Evolutionary conservation across 176 grass and related monocot genomes (phyloP).

Genomic region (Tuctoria greenei): DNA sequence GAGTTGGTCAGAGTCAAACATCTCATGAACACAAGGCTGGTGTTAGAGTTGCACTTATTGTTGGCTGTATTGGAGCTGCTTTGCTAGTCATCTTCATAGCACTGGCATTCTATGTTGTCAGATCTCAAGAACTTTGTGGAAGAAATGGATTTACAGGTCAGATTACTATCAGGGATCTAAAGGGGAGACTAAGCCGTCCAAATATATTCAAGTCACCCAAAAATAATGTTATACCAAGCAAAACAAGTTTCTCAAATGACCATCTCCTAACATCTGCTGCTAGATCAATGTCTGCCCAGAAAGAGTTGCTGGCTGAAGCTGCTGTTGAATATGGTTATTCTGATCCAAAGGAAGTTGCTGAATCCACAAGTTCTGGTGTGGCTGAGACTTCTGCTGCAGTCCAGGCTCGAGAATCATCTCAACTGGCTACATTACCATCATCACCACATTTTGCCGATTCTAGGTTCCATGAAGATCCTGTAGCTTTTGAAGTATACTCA

Average conservation of each 20-base stretch:
- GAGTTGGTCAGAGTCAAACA: constrained; percentile 24
- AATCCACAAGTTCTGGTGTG: constrained; percentile 42
- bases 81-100: constrained; percentile 71
- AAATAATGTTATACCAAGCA: constrained; percentile 70
- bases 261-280: constrained; percentile 66
- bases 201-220: constrained; percentile 62
- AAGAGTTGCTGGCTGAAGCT: constrained; percentile 73
- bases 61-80: constrained; percentile 71
- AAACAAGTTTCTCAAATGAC: constrained; percentile 92
- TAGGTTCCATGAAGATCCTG: constrained; percentile 55
- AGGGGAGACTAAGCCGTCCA: constrained; percentile 58
- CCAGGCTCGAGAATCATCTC: constrained; percentile 45
- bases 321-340: constrained; percentile 67
- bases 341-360: constrained; percentile 56
- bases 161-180: constrained; percentile 69
- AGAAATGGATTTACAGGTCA: constrained; percentile 59
- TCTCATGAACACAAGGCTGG: constrained; percentile 59
- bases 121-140: constrained; percentile 84
- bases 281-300: constrained; percentile 85
- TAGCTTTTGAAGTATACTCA: constrained; percentile 72
- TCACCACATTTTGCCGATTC: constrained; percentile 51
- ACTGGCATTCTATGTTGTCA: constrained; percentile 70
- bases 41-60: constrained; percentile 66
- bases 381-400: constrained; percentile 44
- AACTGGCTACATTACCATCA: constrained; percentile 35